Evolutionary conservation across 2,329 filamentous ascomycete genomes (phyloP).

Genomic region (Xylariaceae sp.): DNA sequence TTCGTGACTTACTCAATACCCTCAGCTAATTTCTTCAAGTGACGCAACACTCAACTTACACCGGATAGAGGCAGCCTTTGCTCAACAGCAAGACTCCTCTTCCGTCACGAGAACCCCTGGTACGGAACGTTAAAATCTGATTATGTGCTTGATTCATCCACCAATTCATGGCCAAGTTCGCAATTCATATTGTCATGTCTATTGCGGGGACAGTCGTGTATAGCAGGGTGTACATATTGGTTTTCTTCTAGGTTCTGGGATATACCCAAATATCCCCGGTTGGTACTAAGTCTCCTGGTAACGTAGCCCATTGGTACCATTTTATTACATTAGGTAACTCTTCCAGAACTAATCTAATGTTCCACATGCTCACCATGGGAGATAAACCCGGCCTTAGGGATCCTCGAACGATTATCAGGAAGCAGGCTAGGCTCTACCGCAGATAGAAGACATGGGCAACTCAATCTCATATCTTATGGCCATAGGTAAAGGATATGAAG

Average conservation of each 20-base stretch:
- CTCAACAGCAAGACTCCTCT: background rate
- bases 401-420: background rate
- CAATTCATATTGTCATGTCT: background rate
- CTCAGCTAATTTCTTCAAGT: slow-evolving; percentile 7
- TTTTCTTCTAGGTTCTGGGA: background rate
- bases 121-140: background rate
- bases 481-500: slow-evolving; percentile 16
- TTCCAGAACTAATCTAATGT: background rate
- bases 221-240: background rate
- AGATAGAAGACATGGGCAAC: background rate
- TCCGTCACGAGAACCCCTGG: background rate
- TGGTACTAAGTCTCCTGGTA: background rate
- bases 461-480: slow-evolving; percentile 14
- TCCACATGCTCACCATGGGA: no score
- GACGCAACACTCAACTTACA: background rate
- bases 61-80: background rate
- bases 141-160: background rate
- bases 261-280: background rate
- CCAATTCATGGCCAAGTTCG: background rate
- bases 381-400: background rate
- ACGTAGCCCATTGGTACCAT: background rate
- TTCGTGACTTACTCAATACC: slow-evolving; percentile 2
- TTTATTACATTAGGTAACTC: background rate
- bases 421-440: background rate
- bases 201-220: background rate